Base-by-base conservation (phyloP, 345 rosid genomes). In the Lagerstroemia speciosa region DNA sequence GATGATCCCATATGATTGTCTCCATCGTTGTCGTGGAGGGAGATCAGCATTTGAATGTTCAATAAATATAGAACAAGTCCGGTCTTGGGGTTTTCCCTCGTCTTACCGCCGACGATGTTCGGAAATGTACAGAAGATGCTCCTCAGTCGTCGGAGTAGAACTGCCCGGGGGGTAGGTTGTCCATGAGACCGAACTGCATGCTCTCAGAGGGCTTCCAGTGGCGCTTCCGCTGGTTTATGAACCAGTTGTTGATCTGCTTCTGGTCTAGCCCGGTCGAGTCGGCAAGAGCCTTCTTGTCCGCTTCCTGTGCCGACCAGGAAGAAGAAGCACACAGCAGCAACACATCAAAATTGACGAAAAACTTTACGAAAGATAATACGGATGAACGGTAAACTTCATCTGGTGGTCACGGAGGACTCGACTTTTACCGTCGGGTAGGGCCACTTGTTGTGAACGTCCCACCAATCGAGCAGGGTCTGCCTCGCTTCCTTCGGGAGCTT, bases 241-340 rank as follows among this genome's bases (percentile, higher is more conserved):
- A 77, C 80, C 80, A 77, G 26, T 77, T 77, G 67, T 77, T 77
- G 53, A 77, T 77, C 55, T 73, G 80, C 68, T 77, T 77, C 46
- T 72, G 71, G 66, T 77, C 80, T 26, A 77, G 72, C 11, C 80
- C 77, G 2, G 80, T 77, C 19, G 77, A 63, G 50, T 73, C 71
- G 29, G 80, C 77, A 27, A 77, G 72, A 0, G 74, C 71, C 26
- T 61, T 50, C 75, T 73, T 77, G 57, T 77, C 77, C 0, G 74
- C 69, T 41, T 77, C 80, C 80, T 77, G 66, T 26, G 48, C 43
- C 46, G 22, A 38, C 31, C 31, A 36, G 2, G 17, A 46, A 64
- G 4, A 43, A 34, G 46, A 33, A 38, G 2, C 26, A 63, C 43
- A 33, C n/a, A n/a, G 4, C 43, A 34, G 46, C 46, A 38, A 9